Evolutionary conservation across 2,329 filamentous ascomycete genomes (phyloP), one percentile per base, ranked within the genome.

Genomic region (Colletotrichum sp.): DNA sequence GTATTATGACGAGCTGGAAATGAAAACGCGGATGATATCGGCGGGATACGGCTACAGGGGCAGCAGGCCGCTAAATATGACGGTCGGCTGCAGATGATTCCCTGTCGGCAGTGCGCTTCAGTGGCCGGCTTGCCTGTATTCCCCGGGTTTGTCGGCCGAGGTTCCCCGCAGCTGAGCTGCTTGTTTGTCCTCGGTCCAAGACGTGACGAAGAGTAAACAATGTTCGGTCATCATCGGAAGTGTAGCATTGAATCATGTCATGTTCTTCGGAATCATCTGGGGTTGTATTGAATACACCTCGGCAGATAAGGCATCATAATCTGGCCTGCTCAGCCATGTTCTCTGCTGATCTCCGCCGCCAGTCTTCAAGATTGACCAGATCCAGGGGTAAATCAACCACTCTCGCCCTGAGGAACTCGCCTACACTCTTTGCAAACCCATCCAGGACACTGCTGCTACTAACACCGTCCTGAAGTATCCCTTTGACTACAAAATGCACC

Each of bases 371-470:
- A 25, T 77, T 34, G 1, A 82, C 77, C 57, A 83, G 76, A 9
- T 78, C 77, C 12, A 27, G 32, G 0, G 83, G 83, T 57, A 84
- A 25, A n/a, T 81, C 81, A 22, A 83, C 81, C 13, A 80, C 64
- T 32, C 81, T 80, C 11, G 79, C 80, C 22, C 82, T 80, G 39
- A 90, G 78, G 80, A 87, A 90, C 82, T 90, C 89, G 16, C 85
- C 87, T 78, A 90, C 86, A 1, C 88, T 88, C 79, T 91, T 91
- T 3, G 86, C 89, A 78, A 90, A 86, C 4, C 85, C 83, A 80
- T 90, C 89, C 25, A 91, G 73, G 29, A 86, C 80, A 39, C 83
- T 85, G 27, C 85, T 88, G 73, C 87, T 88, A 78, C 88, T 90
- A 1, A 90, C 87, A 1, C 86, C 86, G 3, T 84, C 80, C 3